Percentiles rank a stretch among this genome's conserved stretches.
These are phyloP conservation scores for Lipomyces mesembrius DNA, from an alignment of 805 yeast genomes.

Conservation along the genomic window DNA sequence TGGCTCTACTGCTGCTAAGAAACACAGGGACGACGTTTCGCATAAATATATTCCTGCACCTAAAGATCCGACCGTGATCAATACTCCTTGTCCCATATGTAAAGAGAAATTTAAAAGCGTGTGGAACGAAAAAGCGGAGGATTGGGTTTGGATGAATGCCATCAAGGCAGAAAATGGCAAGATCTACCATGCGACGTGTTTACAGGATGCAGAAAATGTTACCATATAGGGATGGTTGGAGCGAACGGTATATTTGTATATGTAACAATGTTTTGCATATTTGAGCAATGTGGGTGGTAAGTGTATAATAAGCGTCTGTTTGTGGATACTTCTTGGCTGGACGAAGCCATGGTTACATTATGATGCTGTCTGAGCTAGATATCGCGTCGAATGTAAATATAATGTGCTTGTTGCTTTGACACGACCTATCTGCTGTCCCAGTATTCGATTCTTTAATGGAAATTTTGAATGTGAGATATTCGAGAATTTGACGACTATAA, in stretches of 20 bases:
- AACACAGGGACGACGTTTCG: slow-evolving; percentile 37
- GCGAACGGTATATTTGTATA: background rate
- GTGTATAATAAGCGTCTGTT: background rate
- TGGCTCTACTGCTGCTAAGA: slow-evolving; percentile 43
- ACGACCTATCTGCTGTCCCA: background rate
- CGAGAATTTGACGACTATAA: background rate
- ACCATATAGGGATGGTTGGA: slow-evolving; percentile 17
- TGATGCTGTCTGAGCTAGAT: background rate
- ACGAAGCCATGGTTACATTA: background rate
- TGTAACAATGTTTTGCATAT: background rate
- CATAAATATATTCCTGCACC: slow-evolving; percentile 67
- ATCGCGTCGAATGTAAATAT: background rate
- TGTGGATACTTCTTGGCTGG: background rate
- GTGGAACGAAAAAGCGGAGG: slow-evolving; percentile 74
- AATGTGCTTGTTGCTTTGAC: background rate
- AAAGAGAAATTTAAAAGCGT: slow-evolving; percentile 65
- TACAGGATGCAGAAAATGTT: slow-evolving; percentile 57
- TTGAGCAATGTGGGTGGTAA: background rate
- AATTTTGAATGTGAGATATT: background rate
- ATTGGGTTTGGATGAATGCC: slow-evolving; percentile 81
- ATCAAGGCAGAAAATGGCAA: slow-evolving; percentile 53
- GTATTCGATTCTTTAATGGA: background rate
- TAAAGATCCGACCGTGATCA: slow-evolving; percentile 61
- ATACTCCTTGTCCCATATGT: slow-evolving; percentile 68
- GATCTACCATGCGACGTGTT: slow-evolving; percentile 70